Evolutionary conservation across 139 green algal species (phyloP), one percentile per base, ranked within the genome.

Genomic region (Chlamydomonas incerta): DNA sequence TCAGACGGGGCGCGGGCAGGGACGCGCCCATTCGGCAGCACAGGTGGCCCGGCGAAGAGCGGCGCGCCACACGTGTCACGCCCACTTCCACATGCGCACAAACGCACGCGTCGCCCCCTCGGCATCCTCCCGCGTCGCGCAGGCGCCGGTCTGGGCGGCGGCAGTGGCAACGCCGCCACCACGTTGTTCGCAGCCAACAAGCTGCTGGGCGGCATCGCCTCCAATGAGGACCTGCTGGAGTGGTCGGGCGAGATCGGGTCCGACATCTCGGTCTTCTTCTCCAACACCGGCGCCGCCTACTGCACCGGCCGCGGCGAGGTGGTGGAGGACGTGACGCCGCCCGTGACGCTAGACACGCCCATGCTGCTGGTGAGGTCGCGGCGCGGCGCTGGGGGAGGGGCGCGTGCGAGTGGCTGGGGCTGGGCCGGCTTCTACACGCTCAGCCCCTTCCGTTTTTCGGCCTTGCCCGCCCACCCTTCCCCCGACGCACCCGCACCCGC

Each of bases 251-350:
- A 99, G 41, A 99, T 99, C 74, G 98, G 98, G 21, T 98, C 95
- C 24, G 98, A 99, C 91, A 97, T 98, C 73, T 94, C 93, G 15
- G 95, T 99, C 23, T 99, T 99, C 88, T 99, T 99, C 92, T 82
- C 82, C 28, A 69, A 82, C 11, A 50, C 41, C 41, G 87, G 98
- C 15, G 96, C 96, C 17, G 97, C 98, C 26, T 99, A 99, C 93
- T 99, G 96, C 92, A 99, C 98, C 0, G 97, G 95, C 46, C 90
- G 96, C 20, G 96, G 96, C 13, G 96, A 99, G 85, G 92, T 99
- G 18, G 98, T 99, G 35, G 95, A 99, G 76, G 83, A 98, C 79
- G 93, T 99, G 83, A 33, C 79, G 9, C 93, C 96, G 0, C 96
- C 97, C 0, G 81, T 99, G 18, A 88, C 93, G 11, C 91, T 98